phyloP scores from a whole-genome alignment of 768 basidiomycete species.

The Sporobolomyces pararoseus region DNA sequence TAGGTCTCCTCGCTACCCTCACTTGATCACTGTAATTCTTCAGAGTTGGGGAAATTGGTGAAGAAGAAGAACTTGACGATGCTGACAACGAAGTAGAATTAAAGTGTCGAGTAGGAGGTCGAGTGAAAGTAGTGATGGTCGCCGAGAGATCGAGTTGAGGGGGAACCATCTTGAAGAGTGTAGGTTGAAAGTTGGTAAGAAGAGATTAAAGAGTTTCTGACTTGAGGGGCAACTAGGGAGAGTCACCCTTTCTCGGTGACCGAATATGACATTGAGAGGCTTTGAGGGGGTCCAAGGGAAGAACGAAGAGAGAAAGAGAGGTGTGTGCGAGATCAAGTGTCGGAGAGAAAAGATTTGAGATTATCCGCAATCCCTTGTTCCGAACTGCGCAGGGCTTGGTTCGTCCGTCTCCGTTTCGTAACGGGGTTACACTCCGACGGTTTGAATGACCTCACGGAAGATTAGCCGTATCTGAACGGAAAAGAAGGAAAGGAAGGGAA shows the following conservation, averaged over 20 bases:
- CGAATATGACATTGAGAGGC: neutral
- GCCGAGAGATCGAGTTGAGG: neutral
- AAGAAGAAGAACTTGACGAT: neutral
- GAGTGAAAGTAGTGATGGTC: neutral
- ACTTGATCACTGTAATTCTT: neutral
- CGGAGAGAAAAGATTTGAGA: no score
- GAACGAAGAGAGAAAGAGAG: no score
- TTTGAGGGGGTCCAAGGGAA: no score
- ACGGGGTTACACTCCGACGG: no score
- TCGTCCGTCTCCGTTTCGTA: neutral
- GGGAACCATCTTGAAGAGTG: neutral
- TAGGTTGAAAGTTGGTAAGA: neutral
- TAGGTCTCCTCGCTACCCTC: neutral
- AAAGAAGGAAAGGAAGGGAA: no score
- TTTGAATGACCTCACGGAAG: no score
- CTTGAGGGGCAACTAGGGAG: neutral
- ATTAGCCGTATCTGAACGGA: no score
- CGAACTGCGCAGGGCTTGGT: no score
- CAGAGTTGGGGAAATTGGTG: neutral
- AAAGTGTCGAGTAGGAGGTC: neutral
- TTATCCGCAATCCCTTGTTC: no score
- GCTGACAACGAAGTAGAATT: neutral
- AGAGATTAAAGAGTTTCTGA: neutral
- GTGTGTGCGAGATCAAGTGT: constrained; percentile 1
- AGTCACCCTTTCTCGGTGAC: neutral